These are phyloP conservation scores for Moesziomyces antarcticus DNA, from an alignment of 1,284 basidiomycete species.

Conservation along the genomic window DNA sequence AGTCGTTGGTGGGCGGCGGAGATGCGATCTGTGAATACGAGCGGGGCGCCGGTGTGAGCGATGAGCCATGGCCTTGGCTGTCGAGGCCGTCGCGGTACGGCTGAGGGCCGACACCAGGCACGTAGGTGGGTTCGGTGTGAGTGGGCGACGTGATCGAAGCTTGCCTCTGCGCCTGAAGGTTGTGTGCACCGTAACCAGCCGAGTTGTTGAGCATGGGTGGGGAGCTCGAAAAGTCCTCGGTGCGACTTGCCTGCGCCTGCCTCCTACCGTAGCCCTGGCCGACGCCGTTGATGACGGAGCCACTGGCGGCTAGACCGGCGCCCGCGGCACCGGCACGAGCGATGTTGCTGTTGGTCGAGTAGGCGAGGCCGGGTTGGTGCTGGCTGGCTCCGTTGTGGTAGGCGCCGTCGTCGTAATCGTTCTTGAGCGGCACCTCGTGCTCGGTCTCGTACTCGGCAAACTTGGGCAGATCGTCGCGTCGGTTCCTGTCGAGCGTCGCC, in stretches of 20 bases:
- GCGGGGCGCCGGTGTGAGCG: slow-evolving; percentile 30
- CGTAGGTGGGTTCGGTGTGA: slow-evolving; percentile 33
- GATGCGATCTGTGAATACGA: slow-evolving; percentile 34
- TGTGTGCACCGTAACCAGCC: slow-evolving; percentile 49
- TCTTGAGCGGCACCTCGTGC: slow-evolving; percentile 57
- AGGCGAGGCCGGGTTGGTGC: slow-evolving; percentile 38
- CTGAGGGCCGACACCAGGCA: slow-evolving; percentile 55
- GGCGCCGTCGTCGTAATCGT: slow-evolving; percentile 52
- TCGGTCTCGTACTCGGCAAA: slow-evolving; percentile 64
- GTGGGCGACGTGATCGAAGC: slow-evolving; percentile 17
- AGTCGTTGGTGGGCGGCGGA: slow-evolving; percentile 29
- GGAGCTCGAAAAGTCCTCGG: slow-evolving; percentile 30
- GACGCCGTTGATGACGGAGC: slow-evolving; percentile 50
- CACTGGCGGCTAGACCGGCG: slow-evolving; percentile 19
- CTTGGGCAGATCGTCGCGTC: slow-evolving; percentile 53
- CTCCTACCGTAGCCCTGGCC: slow-evolving; percentile 53
- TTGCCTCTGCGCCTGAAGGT: slow-evolving; percentile 16
- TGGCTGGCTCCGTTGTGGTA: slow-evolving; percentile 31
- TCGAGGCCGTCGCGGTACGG: slow-evolving; percentile 50
- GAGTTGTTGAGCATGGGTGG: slow-evolving; percentile 47
- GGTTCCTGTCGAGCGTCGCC: slow-evolving; percentile 31
- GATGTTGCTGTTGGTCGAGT: slow-evolving; percentile 35
- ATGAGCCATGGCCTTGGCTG: background rate
- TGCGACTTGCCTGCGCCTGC: slow-evolving; percentile 21
- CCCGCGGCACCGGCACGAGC: slow-evolving; percentile 22